Evolutionary conservation across 2,329 filamentous ascomycete species (phyloP).

Genomic region (Calonectria hongkongensis): DNA sequence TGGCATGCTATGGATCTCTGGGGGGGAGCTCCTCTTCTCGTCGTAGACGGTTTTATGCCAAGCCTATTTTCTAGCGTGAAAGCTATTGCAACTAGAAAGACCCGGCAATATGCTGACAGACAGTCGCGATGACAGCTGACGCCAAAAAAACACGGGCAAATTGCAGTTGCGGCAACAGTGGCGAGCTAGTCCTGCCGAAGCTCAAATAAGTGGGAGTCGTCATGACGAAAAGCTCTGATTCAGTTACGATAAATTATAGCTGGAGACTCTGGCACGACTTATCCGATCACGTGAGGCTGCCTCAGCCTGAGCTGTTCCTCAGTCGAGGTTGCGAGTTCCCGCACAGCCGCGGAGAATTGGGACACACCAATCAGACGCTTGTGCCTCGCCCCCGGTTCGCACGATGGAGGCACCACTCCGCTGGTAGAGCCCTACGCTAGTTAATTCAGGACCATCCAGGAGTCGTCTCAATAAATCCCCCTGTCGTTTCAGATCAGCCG

Average conservation of each 20-base stretch:
- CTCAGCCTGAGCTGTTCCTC: constrained; percentile 3
- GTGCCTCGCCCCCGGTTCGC: neutral
- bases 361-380: constrained; percentile 19
- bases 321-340: neutral
- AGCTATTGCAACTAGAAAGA: neutral
- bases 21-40: neutral
- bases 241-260: constrained; percentile 15
- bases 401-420: neutral
- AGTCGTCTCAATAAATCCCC: constrained; percentile 9
- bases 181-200: neutral
- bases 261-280: constrained; percentile 10
- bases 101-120: too few species aligned
- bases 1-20: neutral
- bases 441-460: constrained; percentile 22
- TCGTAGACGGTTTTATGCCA: neutral
- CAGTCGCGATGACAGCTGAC: neutral
- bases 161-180: constrained; percentile 10
- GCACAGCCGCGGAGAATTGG: constrained; percentile 20
- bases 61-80: neutral
- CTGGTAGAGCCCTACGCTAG: neutral
- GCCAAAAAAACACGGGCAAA: neutral
- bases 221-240: neutral
- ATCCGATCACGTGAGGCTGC: constrained; percentile 7
- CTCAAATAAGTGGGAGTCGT: neutral
- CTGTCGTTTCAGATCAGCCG: constrained; percentile 28